Base-by-base conservation (phyloP, 768 basidiomycete genomes). In the Leucogyrophana mollusca region DNA sequence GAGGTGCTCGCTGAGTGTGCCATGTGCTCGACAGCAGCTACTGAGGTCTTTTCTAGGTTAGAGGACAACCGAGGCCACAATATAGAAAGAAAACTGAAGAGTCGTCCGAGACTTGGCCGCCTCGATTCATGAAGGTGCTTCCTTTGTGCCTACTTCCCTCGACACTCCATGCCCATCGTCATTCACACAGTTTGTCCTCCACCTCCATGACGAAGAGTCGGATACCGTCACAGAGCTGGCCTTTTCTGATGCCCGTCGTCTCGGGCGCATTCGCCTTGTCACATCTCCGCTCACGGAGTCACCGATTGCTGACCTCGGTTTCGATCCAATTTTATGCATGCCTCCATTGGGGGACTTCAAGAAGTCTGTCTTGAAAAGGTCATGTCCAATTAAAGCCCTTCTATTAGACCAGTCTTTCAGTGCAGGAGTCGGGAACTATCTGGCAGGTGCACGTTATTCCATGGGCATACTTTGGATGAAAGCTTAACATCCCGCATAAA, bases 341-440 rank as follows among this genome's bases (percentile, higher is more conserved):
- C 85, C 83, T 6, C 47, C 71, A 22, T 53, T 84, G 1, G 69
- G 69, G 6, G 70, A 76, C 25, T 88, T 87, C 60, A 61, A 65
- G 37, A 44, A 57, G 0, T 51, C 70, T 14, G 70, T 87, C 22
- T 59, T 61, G 18, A 84, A 76, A 53, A 75, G 84, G 44, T 66
- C 73, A 4, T 83, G 83, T 46, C 81, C 87, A 3, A 74, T 87
- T 46, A 90, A 90, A 56, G 81, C 83, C 1, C 70, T 91, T n/a
- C 70, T 90, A 11, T 73, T 90, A 34, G 82, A 90, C 61, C 87
- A 90, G 60, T 79, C 83, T 0, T 90, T 90, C 67, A 85, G 79
- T 51, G 87, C 87, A 9, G 89, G 89, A 1, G 78, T 91, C 9
- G 85, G 89, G 3, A 91, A 90, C 59, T 90, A 87, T 83, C 79